These are phyloP conservation scores for Peronospora belbahrii DNA, from an alignment of 352 stramenopile genomes.

Conservation along the genomic window DNA sequence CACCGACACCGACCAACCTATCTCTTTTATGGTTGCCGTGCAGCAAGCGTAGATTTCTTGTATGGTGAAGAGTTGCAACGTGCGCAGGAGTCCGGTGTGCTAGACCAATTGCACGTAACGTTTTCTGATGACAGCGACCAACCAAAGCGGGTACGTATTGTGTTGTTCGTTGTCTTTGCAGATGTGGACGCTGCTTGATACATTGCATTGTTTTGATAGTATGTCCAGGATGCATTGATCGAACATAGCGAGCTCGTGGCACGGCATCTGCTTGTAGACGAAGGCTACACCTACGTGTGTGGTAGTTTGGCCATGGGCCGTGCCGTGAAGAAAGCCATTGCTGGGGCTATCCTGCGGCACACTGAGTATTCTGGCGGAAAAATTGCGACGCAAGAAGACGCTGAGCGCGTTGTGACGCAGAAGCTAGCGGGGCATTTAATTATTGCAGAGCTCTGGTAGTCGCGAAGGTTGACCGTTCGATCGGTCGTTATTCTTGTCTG, in stretches of 20 bases:
- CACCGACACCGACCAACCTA: slow-evolving; percentile 40
- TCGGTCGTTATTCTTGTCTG: slow-evolving; percentile 8
- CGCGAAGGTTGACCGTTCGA: not conserved
- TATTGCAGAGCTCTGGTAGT: slow-evolving; percentile 72
- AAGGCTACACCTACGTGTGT: slow-evolving; percentile 69
- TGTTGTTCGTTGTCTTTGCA: no score
- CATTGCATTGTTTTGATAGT: slow-evolving; percentile 25
- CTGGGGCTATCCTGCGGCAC: slow-evolving; percentile 38
- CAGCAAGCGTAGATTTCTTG: slow-evolving; percentile 51
- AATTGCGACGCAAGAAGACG: slow-evolving; percentile 28
- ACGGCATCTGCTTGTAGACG: slow-evolving; percentile 41
- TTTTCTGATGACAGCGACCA: slow-evolving; percentile 38
- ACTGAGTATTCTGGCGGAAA: slow-evolving; percentile 17
- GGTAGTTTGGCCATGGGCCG: slow-evolving; percentile 74
- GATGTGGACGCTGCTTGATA: not conserved
- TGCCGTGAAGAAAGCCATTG: slow-evolving; percentile 60
- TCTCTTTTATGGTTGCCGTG: slow-evolving; percentile 72
- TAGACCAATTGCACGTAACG: slow-evolving; percentile 48
- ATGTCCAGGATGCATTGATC: slow-evolving; percentile 62
- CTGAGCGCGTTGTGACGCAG: slow-evolving; percentile 40
- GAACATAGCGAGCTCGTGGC: slow-evolving; percentile 52
- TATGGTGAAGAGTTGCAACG: slow-evolving; percentile 58
- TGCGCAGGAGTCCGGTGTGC: slow-evolving; percentile 29
- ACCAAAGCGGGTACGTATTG: slow-evolving; percentile 40
- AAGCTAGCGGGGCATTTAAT: slow-evolving; percentile 37